Base-by-base conservation (phyloP, 345 rosid species). In the Boechera stricta region DNA sequence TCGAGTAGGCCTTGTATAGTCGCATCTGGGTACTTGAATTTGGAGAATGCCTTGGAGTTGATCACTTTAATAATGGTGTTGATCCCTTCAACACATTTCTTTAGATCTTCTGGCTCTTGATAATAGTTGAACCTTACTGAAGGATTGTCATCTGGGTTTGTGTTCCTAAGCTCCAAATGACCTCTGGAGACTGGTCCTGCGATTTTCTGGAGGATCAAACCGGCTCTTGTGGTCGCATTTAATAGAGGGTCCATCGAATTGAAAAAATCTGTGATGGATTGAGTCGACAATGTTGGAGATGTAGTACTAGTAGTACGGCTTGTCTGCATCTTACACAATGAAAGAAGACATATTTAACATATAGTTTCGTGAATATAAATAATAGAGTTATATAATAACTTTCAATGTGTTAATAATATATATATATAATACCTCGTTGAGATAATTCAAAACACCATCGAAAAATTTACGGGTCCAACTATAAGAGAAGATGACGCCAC, bases 81-180 rank as follows among this genome's bases (percentile, higher is more conserved):
- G 76, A 91, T 78, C 33, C 96, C 97, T 18, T 78, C 58, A 56
- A 87, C 92, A 70, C 94, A 91, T 21, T 72, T 66, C 51, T 64
- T 31, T 35, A 88, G 64, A 64, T 93, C 97, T 72, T 93, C 87
- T 31, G 89, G 88, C 7, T 90, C 87, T 63, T 82, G 81, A 79
- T 88, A 91, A 77, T 91, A 93, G 84, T 91, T 88, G 67, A 91
- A 93, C 38, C 62, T 88, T 18, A 93, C 92, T 1, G 77, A 83
- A 1, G 97, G 97, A 44, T 84, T 91, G 28, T 89, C 91, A 15
- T 81, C 24, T 12, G 84, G 85, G 55, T 87, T 76, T n/a, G 75
- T 78, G 70, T 61, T 87, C 55, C 57, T 73, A 6, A 91, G 90
- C 82, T 81, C 79, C 39, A 90, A 88, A 31, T 86, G 74, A 35